Base-by-base conservation (phyloP, 2,329 filamentous ascomycete species). In the Aspergillus chevalieri region DNA sequence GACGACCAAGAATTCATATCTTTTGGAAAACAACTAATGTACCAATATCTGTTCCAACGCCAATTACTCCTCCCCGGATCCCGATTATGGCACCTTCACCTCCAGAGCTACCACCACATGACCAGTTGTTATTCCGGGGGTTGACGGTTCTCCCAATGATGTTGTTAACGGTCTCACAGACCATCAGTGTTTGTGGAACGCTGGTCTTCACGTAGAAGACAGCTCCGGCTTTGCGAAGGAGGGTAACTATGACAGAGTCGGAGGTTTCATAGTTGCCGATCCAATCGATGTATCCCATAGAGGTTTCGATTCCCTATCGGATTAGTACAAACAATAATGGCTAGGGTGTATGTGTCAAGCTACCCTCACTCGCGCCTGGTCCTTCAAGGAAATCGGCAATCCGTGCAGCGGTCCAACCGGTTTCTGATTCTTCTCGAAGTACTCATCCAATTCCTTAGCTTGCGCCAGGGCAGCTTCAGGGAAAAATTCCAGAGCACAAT, bases 21-120 rank as follows among this genome's bases (percentile, higher is more conserved):
- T 10, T n/a, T n/a, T 8, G 5, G 14, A 7, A 6, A n/a, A 30
- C 8, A 14, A 10, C 10, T 9, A 26, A 52, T 8, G 44, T 52
- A n/a, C 53, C 65, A 47, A 68, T 62, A 51, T 69, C 66, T 3
- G 65, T 65, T 3, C 62, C 65, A 2, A 66, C 57, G 3, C 65
- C 65, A 0, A 67, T 41, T 3, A 62, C 47, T 2, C 60, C 64
- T 10, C 66, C 67, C 5, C 64, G 54, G 38, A 69, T 53, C 1
- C 62, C 65, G 1, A 69, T 39, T 3, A 69, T 46, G 0, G 66
- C 65, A 1, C 61, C 65, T 50, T 70, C 66, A 2, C 65, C 65
- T 7, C 61, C 61, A 2, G 50, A 57, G 24, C 52, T 57, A 2
- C 62, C 62, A 7, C 63, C 62, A 0, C 57, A 54, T 0, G 57